These are phyloP conservation scores for Penicillium sp. DNA, from an alignment of 2,329 filamentous ascomycete species.

Conservation along the genomic window DNA sequence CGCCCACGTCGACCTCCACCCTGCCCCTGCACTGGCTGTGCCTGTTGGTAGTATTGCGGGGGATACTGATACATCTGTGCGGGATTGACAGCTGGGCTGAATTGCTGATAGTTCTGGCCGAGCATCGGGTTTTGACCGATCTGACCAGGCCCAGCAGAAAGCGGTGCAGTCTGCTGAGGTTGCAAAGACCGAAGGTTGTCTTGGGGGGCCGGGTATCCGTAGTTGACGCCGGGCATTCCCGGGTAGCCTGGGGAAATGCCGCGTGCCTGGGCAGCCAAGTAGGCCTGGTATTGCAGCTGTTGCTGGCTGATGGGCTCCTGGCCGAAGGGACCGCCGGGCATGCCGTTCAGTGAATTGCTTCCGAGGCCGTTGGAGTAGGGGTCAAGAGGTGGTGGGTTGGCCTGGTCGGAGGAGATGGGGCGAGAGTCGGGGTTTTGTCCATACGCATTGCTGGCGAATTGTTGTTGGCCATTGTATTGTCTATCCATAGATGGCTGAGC, in stretches of 20 bases:
- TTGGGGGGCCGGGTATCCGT: constrained; percentile 48
- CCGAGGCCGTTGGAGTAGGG: constrained; percentile 38
- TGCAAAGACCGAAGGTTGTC: constrained; percentile 46
- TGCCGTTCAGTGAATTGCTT: constrained; percentile 29
- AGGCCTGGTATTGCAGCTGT: constrained; percentile 60
- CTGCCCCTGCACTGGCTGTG: constrained; percentile 47
- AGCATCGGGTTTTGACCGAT: constrained; percentile 49
- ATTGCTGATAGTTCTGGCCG: constrained; percentile 51
- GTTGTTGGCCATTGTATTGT: constrained; percentile 41
- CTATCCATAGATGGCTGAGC: constrained; percentile 42
- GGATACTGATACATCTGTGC: constrained; percentile 56
- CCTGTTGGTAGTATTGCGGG: constrained; percentile 51
- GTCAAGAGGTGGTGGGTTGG: constrained; percentile 39
- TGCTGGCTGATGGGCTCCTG: constrained; percentile 50
- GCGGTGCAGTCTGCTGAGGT: constrained; percentile 37
- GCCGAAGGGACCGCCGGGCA: constrained; percentile 32
- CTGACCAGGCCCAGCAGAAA: constrained; percentile 38
- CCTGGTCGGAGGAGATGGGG: constrained; percentile 39
- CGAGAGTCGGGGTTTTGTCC: constrained; percentile 41
- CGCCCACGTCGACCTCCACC: constrained; percentile 56
- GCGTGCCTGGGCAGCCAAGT: constrained; percentile 51
- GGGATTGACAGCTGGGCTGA: constrained; percentile 46
- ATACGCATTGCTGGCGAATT: constrained; percentile 40
- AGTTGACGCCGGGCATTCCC: constrained; percentile 46
- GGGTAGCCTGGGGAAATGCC: constrained; percentile 48